These are phyloP conservation scores for Brassica incana DNA, from an alignment of 345 rosid species.

Conservation along the genomic window DNA sequence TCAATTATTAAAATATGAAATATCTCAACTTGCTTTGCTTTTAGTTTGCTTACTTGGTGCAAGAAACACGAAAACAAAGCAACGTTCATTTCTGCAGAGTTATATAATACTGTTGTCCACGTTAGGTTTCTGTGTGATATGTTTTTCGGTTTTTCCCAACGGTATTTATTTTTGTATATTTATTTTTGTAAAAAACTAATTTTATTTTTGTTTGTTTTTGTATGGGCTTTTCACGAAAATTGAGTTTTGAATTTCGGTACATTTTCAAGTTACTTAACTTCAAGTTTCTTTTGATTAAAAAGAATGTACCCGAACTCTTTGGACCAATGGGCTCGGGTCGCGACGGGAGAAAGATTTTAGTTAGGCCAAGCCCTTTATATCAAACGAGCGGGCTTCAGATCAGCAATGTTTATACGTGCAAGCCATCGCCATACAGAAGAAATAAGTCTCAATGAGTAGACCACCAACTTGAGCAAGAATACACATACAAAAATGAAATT, in stretches of 20 bases:
- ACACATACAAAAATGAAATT: neutral
- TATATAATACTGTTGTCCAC: slow-evolving; percentile 2
- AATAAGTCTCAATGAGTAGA: neutral
- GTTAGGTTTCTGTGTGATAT: slow-evolving; percentile 24
- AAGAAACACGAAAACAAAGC: too few species aligned
- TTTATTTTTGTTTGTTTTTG: neutral
- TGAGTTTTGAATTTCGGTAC: neutral
- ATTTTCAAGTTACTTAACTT: neutral
- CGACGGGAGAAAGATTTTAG: neutral
- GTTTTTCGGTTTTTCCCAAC: slow-evolving; percentile 4
- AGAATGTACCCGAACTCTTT: neutral
- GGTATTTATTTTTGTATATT: neutral
- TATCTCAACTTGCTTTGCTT: slow-evolving; percentile 28
- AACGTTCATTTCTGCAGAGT: too few species aligned
- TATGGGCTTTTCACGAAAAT: neutral
- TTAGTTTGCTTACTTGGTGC: neutral
- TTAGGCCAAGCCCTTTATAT: neutral
- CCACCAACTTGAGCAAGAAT: neutral
- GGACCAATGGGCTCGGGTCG: neutral
- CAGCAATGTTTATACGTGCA: neutral
- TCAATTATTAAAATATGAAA: slow-evolving; percentile 12
- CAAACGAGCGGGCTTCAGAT: neutral
- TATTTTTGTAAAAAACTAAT: neutral
- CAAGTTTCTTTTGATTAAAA: neutral
- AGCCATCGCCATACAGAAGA: neutral